These are phyloP conservation scores for Vigna hirtella DNA, from an alignment of 306 rosid species.

Conservation along the genomic window DNA sequence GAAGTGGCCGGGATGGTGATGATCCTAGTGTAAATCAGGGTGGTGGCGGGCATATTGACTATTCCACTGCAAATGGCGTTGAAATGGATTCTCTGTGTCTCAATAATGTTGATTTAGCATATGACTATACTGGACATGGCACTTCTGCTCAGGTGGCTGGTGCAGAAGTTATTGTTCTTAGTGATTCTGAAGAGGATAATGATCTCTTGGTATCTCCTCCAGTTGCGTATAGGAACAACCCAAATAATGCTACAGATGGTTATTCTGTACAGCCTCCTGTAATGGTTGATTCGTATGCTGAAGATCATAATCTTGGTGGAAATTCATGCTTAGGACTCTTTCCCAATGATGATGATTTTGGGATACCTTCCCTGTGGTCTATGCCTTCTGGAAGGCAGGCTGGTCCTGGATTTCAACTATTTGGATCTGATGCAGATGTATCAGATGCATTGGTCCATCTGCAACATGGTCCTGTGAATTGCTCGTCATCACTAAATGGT, in stretches of 20 bases:
- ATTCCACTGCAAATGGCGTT: conserved; percentile 66
- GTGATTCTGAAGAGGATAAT: conserved; percentile 94
- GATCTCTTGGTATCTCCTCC: conserved; percentile 66
- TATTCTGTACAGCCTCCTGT: conserved; percentile 72
- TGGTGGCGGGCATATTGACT: conserved; percentile 75
- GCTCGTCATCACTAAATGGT: conserved; percentile 80
- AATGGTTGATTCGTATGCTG: conserved; percentile 71
- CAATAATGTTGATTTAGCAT: conserved; percentile 66
- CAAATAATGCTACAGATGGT: conserved; percentile 56
- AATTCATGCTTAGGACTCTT: conserved; percentile 81
- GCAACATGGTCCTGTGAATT: conserved; percentile 73
- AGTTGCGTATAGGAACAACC: conserved; percentile 54
- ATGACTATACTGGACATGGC: conserved; percentile 65
- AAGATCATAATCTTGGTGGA: conserved; percentile 75
- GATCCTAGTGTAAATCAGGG: conserved; percentile 97
- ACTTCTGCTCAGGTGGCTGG: conserved; percentile 65
- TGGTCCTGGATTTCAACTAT: conserved; percentile 83
- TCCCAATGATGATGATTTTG: conserved; percentile 79
- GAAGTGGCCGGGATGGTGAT: conserved; percentile 91
- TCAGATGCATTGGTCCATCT: conserved; percentile 74
- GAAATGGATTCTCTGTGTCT: conserved; percentile 82
- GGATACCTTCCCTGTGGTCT: conserved; percentile 69
- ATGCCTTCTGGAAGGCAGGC: conserved; percentile 73
- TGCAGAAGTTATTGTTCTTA: conserved; percentile 83
- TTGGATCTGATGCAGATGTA: conserved; percentile 78